Evolutionary conservation across 129 eudicot species (phyloP), one percentile per base, ranked within the genome.

Genomic region (Tanacetum coccineum): DNA sequence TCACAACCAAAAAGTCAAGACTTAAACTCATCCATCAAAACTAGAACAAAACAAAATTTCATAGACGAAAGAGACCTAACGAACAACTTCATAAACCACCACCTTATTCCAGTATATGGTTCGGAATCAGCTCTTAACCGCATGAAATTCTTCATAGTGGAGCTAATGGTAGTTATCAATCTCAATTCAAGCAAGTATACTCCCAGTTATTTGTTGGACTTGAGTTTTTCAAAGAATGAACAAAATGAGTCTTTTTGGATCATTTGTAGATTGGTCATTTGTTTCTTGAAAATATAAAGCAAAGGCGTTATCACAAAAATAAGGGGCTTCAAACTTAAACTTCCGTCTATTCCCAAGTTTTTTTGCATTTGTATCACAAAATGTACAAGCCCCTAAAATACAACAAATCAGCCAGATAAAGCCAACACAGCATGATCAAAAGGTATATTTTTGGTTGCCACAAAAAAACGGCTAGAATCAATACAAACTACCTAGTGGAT

Each of bases 21-120:
- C 30, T 9, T 17, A 13, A 74, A 17, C 68, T 67, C 17, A 39
- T 66, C 40, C 67, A 48, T 11, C 2, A 3, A n/a, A 62, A 72
- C 25, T 1, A 13, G 2, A 66, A 65, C 26, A 57, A 63, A 21
- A 70, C 54, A 62, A 70, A 71, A 70, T 32, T 9, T 57, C 57
- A 51, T 59, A 39, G n/a, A 71, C 40, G 59, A 42, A 44, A 59
- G 46, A 72, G 67, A 66, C 61, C 78, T 78, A 78, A 67, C 20
- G 71, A 57, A 50, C 47, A 56, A 64, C 49, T 76, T 71, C 22
- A 32, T 32, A 22, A 71, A 71, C 50, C 65, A 25, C 51, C 65
- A 50, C 22, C 55, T 71, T 9, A 64, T 13, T 57, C 73, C 53
- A 58, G 62, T 64, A 40, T 59, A 36, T 3, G 48, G 17, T 67